Evolutionary conservation across 192 early-diverging fungal genomes (phyloP).

Genomic region (Cladochytrium replicatum): DNA sequence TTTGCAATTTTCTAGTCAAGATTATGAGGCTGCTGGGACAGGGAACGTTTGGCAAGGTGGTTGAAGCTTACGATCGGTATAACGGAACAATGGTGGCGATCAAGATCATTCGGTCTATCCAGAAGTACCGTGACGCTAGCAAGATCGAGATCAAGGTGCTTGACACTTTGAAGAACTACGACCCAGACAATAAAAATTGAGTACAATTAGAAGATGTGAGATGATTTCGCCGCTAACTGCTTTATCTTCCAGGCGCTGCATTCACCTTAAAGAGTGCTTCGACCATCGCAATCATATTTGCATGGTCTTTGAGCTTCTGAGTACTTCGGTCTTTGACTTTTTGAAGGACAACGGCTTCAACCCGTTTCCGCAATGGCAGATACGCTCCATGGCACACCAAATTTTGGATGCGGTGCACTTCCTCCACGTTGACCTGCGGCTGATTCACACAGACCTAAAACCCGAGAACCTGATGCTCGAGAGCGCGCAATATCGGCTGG

Average conservation of each 20-base stretch:
- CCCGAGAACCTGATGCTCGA: constrained; percentile 42
- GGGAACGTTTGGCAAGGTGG: constrained; percentile 97
- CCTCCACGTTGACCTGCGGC: constrained; percentile 69
- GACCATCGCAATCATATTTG: constrained; percentile 89
- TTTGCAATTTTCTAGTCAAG: constrained; percentile 42
- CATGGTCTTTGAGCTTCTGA: constrained; percentile 94
- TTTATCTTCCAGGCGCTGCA: constrained; percentile 59
- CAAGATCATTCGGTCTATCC: constrained; percentile 87
- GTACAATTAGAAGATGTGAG: constrained; percentile 5
- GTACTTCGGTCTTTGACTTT: constrained; percentile 86
- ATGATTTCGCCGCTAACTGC: constrained; percentile 1
- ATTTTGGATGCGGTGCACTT: constrained; percentile 81
- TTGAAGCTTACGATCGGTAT: constrained; percentile 68
- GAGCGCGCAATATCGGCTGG: background rate
- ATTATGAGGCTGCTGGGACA: constrained; percentile 84
- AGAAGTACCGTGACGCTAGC: constrained; percentile 91
- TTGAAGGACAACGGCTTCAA: constrained; percentile 84
- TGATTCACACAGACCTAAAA: constrained; percentile 97
- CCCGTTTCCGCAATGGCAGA: constrained; percentile 78
- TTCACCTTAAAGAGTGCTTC: constrained; percentile 75
- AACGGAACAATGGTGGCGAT: constrained; percentile 53
- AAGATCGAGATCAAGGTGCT: constrained; percentile 83
- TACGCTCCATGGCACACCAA: constrained; percentile 77
- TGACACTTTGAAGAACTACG: constrained; percentile 62
- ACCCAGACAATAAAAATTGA: constrained; percentile 74